Conservation (phyloP, 805 yeast species). For the Saturnispora sanitii region DNA sequence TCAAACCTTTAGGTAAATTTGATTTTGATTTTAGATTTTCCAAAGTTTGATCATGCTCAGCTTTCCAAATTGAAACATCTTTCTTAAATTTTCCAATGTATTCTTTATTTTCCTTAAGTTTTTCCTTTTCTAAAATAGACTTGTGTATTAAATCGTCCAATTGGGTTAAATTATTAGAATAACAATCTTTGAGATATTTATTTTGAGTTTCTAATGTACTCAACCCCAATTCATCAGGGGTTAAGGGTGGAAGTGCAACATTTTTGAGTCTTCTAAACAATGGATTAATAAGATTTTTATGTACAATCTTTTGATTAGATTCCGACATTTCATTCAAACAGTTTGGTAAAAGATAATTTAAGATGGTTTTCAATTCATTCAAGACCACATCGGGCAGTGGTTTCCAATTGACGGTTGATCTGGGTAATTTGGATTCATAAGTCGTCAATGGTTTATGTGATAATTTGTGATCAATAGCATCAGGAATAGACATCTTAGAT, state of each 20-base stretch:
- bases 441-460: not conserved
- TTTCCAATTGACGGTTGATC: constrained; percentile 8
- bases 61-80: constrained; percentile 12
- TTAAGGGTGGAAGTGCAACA: constrained; percentile 20
- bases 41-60: constrained; percentile 13
- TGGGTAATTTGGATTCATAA: constrained; percentile 7
- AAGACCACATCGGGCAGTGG: constrained; percentile 6
- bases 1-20: constrained; percentile 1
- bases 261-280: constrained; percentile 16
- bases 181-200: constrained; percentile 16
- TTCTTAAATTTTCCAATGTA: constrained; percentile 16
- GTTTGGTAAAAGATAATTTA: constrained; percentile 8
- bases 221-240: constrained; percentile 20
- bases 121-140: constrained; percentile 16
- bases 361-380: constrained; percentile 7
- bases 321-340: not conserved
- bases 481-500: not conserved
- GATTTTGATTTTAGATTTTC: constrained; percentile 4
- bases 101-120: constrained; percentile 15
- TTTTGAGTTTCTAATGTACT: constrained; percentile 18
- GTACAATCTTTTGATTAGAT: constrained; percentile 7
- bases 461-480: too few species aligned
- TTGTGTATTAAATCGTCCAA: constrained; percentile 19
- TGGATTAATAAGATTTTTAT: constrained; percentile 16
- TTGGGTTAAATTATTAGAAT: constrained; percentile 22